Percentiles rank a stretch among this genome's conserved stretches.
Evolutionary conservation across 106 monocot species (phyloP).

Genomic region (Triglochin maritima): DNA sequence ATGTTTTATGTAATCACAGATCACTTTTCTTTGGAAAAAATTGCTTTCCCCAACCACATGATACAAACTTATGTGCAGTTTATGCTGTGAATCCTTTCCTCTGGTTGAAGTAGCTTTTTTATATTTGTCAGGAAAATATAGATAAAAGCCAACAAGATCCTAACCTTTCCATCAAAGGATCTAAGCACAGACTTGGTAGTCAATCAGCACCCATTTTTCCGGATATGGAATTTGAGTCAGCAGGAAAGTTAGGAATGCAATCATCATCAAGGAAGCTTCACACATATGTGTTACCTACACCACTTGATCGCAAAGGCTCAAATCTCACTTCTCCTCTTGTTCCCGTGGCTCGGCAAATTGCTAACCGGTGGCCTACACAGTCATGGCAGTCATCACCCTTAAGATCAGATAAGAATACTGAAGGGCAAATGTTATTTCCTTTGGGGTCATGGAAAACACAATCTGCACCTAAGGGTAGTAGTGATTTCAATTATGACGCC

Average conservation of each 20-base stretch:
- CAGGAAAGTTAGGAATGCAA: slow-evolving; percentile 36
- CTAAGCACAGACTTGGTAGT: slow-evolving; percentile 20
- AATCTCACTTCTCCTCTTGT: slow-evolving; percentile 5
- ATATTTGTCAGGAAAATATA: slow-evolving; percentile 34
- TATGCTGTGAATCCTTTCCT: background rate
- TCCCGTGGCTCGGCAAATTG: slow-evolving; percentile 10
- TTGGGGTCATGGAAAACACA: slow-evolving; percentile 15
- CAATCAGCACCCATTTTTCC: slow-evolving; percentile 69
- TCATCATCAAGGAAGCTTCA: slow-evolving; percentile 49
- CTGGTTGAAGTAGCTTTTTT: background rate
- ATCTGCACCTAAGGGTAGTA: slow-evolving; percentile 47
- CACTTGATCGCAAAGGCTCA: slow-evolving; percentile 43
- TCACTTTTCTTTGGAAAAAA: no score
- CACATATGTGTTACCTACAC: slow-evolving; percentile 70
- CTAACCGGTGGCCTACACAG: slow-evolving; percentile 18
- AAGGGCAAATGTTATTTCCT: background rate
- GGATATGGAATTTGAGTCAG: slow-evolving; percentile 43
- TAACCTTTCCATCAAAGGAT: slow-evolving; percentile 11
- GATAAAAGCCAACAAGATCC: slow-evolving; percentile 26
- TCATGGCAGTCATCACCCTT: slow-evolving; percentile 54
- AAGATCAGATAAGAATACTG: slow-evolving; percentile 17
- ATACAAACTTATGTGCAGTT: no score
- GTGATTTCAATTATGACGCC: slow-evolving; percentile 23
- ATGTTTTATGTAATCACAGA: no score
- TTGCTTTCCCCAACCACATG: no score